Conservation (phyloP, 306 rosid genomes). For the Trichosanthes cucumerina region DNA sequence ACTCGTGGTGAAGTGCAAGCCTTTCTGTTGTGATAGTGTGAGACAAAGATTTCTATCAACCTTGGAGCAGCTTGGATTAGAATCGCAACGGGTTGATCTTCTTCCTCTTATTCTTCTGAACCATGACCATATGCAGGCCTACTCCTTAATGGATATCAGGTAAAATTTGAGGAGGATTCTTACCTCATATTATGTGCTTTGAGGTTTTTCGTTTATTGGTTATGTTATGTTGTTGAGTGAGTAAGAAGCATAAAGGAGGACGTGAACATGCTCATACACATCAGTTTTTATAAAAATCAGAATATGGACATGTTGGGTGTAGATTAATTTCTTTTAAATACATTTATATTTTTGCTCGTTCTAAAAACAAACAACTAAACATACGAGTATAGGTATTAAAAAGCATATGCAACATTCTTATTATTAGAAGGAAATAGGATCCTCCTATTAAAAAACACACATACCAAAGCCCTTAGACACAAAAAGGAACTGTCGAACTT, state of each 20-base stretch:
- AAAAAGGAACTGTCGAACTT: not conserved
- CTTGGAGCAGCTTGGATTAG: slow-evolving; percentile 84
- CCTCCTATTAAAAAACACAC: not conserved
- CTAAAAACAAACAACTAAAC: not conserved
- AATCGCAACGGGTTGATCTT: slow-evolving; percentile 90
- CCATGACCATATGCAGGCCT: slow-evolving; percentile 97
- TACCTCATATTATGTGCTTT: not conserved
- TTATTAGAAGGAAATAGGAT: not conserved
- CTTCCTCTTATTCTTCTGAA: slow-evolving; percentile 91
- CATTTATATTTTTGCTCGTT: not conserved
- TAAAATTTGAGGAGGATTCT: slow-evolving; percentile 19
- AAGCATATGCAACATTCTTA: not conserved
- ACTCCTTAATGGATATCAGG: slow-evolving; percentile 99
- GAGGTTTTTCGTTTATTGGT: not conserved
- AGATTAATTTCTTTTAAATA: not conserved
- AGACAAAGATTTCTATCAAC: slow-evolving; percentile 77
- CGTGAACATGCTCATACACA: not conserved
- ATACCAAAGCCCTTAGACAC: not conserved
- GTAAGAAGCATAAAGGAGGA: not conserved
- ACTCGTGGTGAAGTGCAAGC: slow-evolving; percentile 94
- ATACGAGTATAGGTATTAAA: not conserved
- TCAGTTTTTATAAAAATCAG: not conserved
- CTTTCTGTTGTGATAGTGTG: slow-evolving; percentile 96
- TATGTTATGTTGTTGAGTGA: not conserved
- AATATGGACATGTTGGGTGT: not conserved